Evolutionary conservation across 805 yeast genomes (phyloP).

Genomic region (Sporopachydermia lactativora): DNA sequence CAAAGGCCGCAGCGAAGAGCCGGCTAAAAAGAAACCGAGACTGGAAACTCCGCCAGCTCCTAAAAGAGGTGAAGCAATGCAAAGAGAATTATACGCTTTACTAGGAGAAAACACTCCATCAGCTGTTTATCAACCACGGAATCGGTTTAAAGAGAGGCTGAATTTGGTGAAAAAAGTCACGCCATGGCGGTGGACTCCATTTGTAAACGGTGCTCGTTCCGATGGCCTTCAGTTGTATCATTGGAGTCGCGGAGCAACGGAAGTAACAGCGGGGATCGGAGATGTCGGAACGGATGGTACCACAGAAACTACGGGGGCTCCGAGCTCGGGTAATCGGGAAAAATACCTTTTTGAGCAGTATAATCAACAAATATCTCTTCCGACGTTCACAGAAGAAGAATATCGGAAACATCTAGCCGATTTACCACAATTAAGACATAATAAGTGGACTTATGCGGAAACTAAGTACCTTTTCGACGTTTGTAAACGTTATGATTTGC

Average conservation of each 20-base stretch:
- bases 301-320: conserved; percentile 4
- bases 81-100: conserved; percentile 75
- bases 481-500: conserved; percentile 36
- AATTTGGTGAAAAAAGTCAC: conserved; percentile 49
- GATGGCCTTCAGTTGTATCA: conserved; percentile 48
- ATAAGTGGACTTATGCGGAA: conserved; percentile 67
- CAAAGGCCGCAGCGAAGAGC: background rate
- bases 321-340: conserved; percentile 6
- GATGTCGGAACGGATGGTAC: conserved; percentile 13
- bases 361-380: conserved; percentile 55
- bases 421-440: conserved; percentile 10
- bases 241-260: conserved; percentile 74
- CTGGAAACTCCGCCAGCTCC: background rate
- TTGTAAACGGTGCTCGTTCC: conserved; percentile 37
- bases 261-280: conserved; percentile 19
- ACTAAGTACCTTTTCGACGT: conserved; percentile 66
- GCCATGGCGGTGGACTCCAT: conserved; percentile 62
- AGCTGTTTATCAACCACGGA: conserved; percentile 32
- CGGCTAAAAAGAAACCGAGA: background rate
- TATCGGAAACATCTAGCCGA: conserved; percentile 38
- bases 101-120: conserved; percentile 92
- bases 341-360: conserved; percentile 65
- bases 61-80: conserved; percentile 46
- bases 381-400: conserved; percentile 49
- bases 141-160: conserved; percentile 49